phyloP scores from a whole-genome alignment of 2,329 filamentous ascomycete species.

The Colletotrichum sansevieriae region DNA sequence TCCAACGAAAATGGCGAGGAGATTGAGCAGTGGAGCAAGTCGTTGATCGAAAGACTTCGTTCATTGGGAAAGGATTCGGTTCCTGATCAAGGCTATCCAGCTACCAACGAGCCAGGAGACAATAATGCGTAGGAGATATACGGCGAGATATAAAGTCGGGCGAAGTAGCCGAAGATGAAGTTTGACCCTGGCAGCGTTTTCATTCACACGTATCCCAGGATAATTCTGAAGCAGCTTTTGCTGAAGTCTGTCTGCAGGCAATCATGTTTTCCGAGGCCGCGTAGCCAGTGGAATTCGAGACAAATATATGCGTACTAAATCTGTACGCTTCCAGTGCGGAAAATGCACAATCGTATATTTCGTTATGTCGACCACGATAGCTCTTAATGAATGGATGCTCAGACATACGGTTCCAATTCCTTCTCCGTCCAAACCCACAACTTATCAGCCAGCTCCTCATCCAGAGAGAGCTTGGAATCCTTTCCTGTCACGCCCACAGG shows the following conservation, averaged over 20 bases:
- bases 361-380: not conserved
- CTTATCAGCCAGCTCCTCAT: conserved; percentile 48
- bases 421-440: conserved; percentile 54
- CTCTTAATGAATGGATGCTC: not conserved
- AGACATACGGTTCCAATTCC: conserved; percentile 45
- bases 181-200: conserved; percentile 16
- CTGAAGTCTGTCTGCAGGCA: too few relatives aligned
- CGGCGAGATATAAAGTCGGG: conserved; percentile 10
- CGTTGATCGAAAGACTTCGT: not conserved
- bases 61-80: not conserved
- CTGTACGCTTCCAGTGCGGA: not conserved
- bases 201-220: not conserved
- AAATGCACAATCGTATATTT: conserved; percentile 4
- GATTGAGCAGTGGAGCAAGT: not conserved
- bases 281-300: too few relatives aligned
- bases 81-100: conserved; percentile 8
- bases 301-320: not conserved
- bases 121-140: conserved; percentile 4
- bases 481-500: conserved; percentile 48
- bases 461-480: conserved; percentile 43
- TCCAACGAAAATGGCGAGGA: conserved; percentile 1
- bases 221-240: not conserved
- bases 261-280: too few relatives aligned
- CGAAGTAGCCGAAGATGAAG: conserved; percentile 22
- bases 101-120: conserved; percentile 14